These are phyloP conservation scores for Paramecium octaurelia DNA, from an alignment of 73 alveolate genomes.

Conservation along the genomic window DNA sequence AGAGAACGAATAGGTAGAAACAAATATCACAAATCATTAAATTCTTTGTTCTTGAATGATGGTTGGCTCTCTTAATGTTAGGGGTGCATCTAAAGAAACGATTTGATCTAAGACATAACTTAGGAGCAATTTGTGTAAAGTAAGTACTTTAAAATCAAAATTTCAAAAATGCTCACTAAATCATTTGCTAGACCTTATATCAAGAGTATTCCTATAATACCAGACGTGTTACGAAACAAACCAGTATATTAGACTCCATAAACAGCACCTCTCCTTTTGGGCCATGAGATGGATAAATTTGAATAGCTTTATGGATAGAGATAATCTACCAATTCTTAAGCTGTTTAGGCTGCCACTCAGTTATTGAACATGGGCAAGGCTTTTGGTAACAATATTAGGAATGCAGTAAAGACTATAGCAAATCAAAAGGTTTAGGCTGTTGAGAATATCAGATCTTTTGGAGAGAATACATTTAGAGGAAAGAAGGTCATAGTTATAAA, in stretches of 20 bases:
- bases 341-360: not conserved
- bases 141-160: not conserved
- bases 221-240: not conserved
- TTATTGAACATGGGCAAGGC: not conserved
- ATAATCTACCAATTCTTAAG: not conserved
- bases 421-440: not conserved
- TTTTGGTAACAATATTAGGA: not conserved
- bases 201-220: not conserved
- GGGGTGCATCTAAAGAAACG: not conserved
- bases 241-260: not conserved
- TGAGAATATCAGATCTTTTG: not conserved
- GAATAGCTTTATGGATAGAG: not conserved
- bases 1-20: conserved; percentile 11
- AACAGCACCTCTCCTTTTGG: not conserved
- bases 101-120: not conserved
- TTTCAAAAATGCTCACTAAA: not conserved
- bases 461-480: not conserved
- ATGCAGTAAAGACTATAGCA: conserved; percentile 25
- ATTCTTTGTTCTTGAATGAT: not conserved
- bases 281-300: not conserved
- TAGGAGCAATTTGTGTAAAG: not conserved
- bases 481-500: not conserved
- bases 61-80: conserved; percentile 1
- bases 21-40: not conserved
- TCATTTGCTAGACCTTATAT: not conserved